phyloP scores from a whole-genome alignment of 2,329 filamentous ascomycete genomes.

The Fusarium secorum region DNA sequence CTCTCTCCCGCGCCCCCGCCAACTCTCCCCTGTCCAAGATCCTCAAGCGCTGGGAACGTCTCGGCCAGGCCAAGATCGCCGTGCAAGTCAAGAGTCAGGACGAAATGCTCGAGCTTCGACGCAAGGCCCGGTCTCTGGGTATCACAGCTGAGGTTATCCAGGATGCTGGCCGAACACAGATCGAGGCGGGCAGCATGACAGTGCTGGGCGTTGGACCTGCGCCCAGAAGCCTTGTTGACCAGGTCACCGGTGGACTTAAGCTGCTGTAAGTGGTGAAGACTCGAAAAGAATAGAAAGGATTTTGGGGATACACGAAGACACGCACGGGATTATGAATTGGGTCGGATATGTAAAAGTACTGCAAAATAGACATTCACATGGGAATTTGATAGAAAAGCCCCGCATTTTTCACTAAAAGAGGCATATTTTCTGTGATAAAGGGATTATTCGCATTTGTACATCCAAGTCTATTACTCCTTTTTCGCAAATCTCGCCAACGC shows the following conservation, averaged over 20 bases:
- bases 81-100: constrained; percentile 88
- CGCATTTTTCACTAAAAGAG: neutral
- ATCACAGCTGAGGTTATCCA: constrained; percentile 89
- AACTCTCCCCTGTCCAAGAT: constrained; percentile 65
- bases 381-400: constrained; percentile 12
- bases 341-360: constrained; percentile 21
- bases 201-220: constrained; percentile 86
- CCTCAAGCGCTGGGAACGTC: constrained; percentile 83
- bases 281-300: neutral
- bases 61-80: constrained; percentile 92
- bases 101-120: constrained; percentile 76
- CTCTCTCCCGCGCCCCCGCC: constrained; percentile 67
- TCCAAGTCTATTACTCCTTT: constrained; percentile 59
- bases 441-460: constrained; percentile 40
- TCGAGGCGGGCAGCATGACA: constrained; percentile 89
- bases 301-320: neutral
- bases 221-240: constrained; percentile 85
- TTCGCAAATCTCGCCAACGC: constrained; percentile 85
- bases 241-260: constrained; percentile 86
- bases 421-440: constrained; percentile 9
- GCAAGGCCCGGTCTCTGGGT: constrained; percentile 81
- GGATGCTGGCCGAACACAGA: constrained; percentile 97
- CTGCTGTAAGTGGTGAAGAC: constrained; percentile 64
- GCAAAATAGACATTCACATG: constrained; percentile 17
- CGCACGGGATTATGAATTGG: constrained; percentile 15